Conservation (phyloP, 2,329 filamentous ascomycete species). For the Talaromyces islandicus region DNA sequence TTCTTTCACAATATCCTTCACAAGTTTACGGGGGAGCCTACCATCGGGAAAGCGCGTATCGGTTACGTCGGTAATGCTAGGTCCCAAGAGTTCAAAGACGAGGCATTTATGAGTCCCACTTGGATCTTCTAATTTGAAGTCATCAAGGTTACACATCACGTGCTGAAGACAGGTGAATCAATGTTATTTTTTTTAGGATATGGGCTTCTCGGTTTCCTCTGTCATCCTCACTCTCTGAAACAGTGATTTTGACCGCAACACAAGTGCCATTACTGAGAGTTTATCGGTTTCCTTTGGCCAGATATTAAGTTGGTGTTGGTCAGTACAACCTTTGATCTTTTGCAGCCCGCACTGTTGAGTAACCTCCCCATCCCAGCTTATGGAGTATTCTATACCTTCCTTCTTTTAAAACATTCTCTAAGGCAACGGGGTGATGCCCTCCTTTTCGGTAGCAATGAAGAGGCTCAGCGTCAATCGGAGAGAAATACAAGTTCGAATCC, state of each 20-base stretch:
- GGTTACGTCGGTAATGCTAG: neutral
- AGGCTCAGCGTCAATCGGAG: neutral
- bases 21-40: conserved; percentile 28
- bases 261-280: neutral
- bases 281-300: neutral
- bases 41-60: neutral
- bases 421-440: conserved; percentile 21
- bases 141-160: neutral
- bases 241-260: neutral
- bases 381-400: conserved; percentile 31
- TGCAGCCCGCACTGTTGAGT: conserved; percentile 30
- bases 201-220: neutral
- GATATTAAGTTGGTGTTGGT: neutral
- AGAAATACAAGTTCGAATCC: neutral
- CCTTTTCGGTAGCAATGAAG: neutral
- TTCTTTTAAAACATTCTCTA: conserved; percentile 24
- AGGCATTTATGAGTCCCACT: conserved; percentile 1
- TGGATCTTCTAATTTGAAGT: neutral
- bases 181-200: neutral
- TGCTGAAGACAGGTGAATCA: neutral
- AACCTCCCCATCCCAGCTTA: conserved; percentile 33
- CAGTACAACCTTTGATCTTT: conserved; percentile 22
- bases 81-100: neutral
- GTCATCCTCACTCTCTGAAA: neutral
- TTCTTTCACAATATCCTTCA: conserved; percentile 39